phyloP scores from a whole-genome alignment of 2,329 filamentous ascomycete genomes.

The Pyricularia sp. region DNA sequence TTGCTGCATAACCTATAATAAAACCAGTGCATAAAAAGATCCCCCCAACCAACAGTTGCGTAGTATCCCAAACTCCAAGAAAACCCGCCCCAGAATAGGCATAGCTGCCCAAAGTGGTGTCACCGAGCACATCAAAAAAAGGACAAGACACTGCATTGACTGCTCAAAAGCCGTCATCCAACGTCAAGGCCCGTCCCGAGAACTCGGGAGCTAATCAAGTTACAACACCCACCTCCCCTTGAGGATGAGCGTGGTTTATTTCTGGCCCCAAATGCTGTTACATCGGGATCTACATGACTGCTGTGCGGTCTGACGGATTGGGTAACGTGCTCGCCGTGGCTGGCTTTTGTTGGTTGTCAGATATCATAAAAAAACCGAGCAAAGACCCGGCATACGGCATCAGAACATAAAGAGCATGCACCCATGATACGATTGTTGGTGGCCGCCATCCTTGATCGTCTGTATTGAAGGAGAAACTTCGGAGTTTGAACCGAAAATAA shows the following conservation, averaged over 20 bases:
- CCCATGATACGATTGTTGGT: background rate
- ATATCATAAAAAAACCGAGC: background rate
- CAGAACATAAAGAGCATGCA: background rate
- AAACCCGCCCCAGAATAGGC: background rate
- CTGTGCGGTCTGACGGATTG: background rate
- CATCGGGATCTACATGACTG: background rate
- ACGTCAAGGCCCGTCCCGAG: background rate
- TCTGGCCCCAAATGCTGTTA: background rate
- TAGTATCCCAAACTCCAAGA: background rate
- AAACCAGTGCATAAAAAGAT: background rate
- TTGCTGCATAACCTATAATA: background rate
- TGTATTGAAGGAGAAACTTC: background rate
- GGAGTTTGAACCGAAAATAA: background rate
- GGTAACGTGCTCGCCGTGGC: background rate
- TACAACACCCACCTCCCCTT: background rate
- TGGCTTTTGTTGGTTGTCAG: background rate
- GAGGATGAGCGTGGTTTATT: background rate
- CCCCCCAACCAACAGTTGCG: background rate
- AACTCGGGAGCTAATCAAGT: background rate
- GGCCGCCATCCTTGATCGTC: background rate
- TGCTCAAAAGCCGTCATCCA: background rate
- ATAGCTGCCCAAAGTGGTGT: background rate
- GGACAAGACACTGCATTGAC: background rate
- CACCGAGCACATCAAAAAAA: background rate
- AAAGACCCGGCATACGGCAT: background rate